phyloP scores from a whole-genome alignment of 2,329 filamentous ascomycete genomes.

The Xylariaceae sp. region DNA sequence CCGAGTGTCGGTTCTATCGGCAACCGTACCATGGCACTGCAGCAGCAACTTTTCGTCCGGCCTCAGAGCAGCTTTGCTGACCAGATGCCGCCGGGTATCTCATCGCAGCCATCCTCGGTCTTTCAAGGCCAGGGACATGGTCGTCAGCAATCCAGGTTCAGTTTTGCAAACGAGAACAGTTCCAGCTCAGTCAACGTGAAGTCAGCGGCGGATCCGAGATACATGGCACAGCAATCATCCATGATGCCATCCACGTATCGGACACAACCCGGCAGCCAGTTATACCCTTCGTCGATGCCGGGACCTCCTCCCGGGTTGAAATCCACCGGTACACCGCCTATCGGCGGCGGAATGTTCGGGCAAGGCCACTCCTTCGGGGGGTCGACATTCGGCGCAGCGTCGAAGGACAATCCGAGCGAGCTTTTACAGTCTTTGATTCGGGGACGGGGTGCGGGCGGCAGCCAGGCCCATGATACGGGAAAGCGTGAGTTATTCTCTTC shows the following conservation, averaged over 20 bases:
- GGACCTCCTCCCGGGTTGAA: conserved; percentile 94
- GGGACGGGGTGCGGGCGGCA: conserved; percentile 66
- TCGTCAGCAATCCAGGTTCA: conserved; percentile 84
- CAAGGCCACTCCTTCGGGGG: conserved; percentile 84
- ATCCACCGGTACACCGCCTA: conserved; percentile 87
- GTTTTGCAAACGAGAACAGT: conserved; percentile 77
- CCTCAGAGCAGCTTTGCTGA: conserved; percentile 63
- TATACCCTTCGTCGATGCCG: conserved; percentile 83
- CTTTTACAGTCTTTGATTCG: conserved; percentile 83
- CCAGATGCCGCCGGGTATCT: conserved; percentile 61
- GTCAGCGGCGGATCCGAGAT: conserved; percentile 74
- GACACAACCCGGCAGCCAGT: conserved; percentile 65
- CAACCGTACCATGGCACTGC: conserved; percentile 75
- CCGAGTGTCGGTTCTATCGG: conserved; percentile 63
- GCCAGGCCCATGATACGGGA: conserved; percentile 78
- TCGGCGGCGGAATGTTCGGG: conserved; percentile 75
- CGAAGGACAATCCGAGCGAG: conserved; percentile 72
- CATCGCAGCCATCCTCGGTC: conserved; percentile 52
- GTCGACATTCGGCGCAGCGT: conserved; percentile 65
- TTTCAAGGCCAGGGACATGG: conserved; percentile 70
- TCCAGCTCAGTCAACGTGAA: conserved; percentile 69
- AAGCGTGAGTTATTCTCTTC: conserved; percentile 99
- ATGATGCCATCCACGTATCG: conserved; percentile 76
- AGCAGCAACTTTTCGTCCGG: conserved; percentile 75
- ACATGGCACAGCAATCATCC: conserved; percentile 83